phyloP scores from a whole-genome alignment of 345 rosid genomes.

The Toxicodendron radicans region DNA sequence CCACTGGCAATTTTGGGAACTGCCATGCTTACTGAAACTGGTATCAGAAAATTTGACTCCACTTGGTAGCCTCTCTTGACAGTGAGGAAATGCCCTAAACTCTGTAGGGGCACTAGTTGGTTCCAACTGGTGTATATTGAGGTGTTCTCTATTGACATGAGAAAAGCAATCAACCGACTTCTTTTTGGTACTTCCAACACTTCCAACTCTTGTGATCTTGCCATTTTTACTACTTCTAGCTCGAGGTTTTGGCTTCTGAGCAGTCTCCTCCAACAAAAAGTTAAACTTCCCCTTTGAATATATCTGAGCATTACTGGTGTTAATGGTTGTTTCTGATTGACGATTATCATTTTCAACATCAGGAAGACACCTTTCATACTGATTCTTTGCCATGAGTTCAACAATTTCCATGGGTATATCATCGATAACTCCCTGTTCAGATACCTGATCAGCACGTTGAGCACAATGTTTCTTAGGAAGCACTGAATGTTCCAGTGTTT shows the following conservation, averaged over 20 bases:
- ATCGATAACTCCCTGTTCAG: constrained; percentile 61
- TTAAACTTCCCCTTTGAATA: constrained; percentile 35
- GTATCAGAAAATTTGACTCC: constrained; percentile 42
- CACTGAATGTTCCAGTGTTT: constrained; percentile 36
- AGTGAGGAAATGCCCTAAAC: constrained; percentile 36
- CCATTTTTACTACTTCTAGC: constrained; percentile 45
- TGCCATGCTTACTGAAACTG: constrained; percentile 34
- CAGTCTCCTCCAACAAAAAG: constrained; percentile 43
- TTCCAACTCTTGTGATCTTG: constrained; percentile 30
- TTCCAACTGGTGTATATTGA: constrained; percentile 34
- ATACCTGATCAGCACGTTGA: constrained; percentile 38
- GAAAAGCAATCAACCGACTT: constrained; percentile 47
- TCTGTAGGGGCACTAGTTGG: constrained; percentile 41
- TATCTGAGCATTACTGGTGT: constrained; percentile 31
- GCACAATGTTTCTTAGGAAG: constrained; percentile 31
- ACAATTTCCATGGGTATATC: constrained; percentile 95
- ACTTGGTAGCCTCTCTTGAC: constrained; percentile 43
- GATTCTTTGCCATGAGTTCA: constrained; percentile 91
- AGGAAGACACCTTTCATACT: constrained; percentile 80
- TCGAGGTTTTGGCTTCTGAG: constrained; percentile 38
- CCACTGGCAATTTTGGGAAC: constrained; percentile 45
- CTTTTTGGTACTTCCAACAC: constrained; percentile 29
- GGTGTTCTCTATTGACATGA: constrained; percentile 29
- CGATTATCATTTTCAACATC: constrained; percentile 52
- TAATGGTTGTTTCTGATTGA: constrained; percentile 35